Evolutionary conservation across 75 land plant genomes (phyloP).

Genomic region (Ceratopteris richardii): DNA sequence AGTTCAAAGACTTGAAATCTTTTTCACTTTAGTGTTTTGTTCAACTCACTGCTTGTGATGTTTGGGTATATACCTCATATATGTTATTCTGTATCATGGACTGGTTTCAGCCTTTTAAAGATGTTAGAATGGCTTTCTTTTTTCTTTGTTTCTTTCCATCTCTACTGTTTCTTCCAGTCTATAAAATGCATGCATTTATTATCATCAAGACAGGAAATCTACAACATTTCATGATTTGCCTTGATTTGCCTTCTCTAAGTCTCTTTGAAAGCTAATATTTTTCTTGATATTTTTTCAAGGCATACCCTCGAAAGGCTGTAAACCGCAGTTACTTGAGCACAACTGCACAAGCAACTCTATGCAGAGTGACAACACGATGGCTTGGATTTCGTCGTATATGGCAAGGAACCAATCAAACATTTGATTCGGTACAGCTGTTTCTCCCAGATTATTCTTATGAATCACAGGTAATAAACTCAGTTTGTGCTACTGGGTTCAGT

Average conservation of each 20-base stretch:
- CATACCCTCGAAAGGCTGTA: conserved; percentile 52
- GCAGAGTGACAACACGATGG: conserved; percentile 89
- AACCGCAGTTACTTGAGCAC: conserved; percentile 30
- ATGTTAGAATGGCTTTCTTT: no score
- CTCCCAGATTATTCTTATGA: conserved; percentile 82
- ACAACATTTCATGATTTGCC: no score
- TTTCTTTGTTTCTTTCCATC: no score
- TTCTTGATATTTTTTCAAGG: conserved; percentile 27
- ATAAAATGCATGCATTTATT: not conserved
- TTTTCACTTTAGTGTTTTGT: no score
- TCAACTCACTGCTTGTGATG: no score
- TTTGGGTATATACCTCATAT: no score
- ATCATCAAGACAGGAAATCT: no score
- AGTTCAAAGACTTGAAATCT: no score
- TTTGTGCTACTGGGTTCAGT: no score
- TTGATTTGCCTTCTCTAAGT: no score
- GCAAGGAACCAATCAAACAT: conserved; percentile 53
- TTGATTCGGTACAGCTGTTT: conserved; percentile 85
- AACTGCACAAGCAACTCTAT: conserved; percentile 57
- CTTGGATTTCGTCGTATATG: conserved; percentile 78
- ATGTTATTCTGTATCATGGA: no score
- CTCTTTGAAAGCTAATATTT: not conserved
- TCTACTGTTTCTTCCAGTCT: not conserved
- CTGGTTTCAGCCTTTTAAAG: no score
- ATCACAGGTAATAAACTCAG: conserved; percentile 60